phyloP scores from a whole-genome alignment of 192 early-diverging fungal genomes.

The Umbelopsis isabellina region DNA sequence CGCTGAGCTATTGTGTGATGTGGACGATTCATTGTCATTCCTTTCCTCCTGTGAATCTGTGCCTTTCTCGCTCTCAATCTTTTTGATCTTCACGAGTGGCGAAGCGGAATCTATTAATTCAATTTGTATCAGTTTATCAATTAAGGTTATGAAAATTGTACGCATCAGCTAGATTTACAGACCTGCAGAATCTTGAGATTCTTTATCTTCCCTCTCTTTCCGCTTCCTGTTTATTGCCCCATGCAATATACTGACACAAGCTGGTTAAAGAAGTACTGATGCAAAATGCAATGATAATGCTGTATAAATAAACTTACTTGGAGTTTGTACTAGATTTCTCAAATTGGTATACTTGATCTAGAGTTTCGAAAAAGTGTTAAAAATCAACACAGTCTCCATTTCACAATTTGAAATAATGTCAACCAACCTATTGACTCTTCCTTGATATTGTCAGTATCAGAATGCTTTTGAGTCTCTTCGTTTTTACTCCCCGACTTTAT shows the following conservation, averaged over 20 bases:
- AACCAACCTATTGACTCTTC: conserved; percentile 5
- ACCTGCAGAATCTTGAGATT: background rate
- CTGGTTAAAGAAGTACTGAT: background rate
- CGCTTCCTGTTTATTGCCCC: background rate
- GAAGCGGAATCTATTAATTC: background rate
- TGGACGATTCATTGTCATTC: too few species aligned
- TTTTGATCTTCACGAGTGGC: background rate
- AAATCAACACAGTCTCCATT: background rate
- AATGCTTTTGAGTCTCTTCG: background rate
- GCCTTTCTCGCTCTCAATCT: background rate
- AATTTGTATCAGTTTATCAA: background rate
- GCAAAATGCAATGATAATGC: background rate
- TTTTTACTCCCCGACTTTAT: conserved; percentile 23
- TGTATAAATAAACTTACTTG: background rate
- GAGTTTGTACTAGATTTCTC: background rate
- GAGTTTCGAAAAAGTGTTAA: background rate
- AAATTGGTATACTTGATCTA: conserved; percentile 5
- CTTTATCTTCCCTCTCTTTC: conserved; percentile 2
- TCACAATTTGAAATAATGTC: too few species aligned
- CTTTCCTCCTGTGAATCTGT: background rate
- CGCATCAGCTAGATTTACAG: background rate
- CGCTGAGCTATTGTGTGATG: background rate
- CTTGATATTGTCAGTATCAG: conserved; percentile 1
- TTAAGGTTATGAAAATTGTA: too few species aligned
- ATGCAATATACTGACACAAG: background rate